phyloP scores from a whole-genome alignment of 257 asterid genomes.

The Agastache rugosa region DNA sequence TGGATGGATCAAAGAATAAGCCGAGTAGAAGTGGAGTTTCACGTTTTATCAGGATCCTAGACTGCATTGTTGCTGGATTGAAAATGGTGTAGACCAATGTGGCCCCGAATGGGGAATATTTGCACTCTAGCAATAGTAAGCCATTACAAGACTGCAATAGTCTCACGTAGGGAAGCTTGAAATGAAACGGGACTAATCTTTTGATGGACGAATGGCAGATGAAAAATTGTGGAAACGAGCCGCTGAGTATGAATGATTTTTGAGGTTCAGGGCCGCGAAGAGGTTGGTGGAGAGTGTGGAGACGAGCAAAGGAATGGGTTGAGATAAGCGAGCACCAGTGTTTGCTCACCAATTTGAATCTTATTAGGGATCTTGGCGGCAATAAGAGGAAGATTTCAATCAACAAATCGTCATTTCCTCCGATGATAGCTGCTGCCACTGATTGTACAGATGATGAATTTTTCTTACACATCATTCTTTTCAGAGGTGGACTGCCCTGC shows the following conservation, averaged over 20 bases:
- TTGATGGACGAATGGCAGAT: not conserved
- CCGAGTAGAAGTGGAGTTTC: not conserved
- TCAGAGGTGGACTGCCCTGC: not conserved
- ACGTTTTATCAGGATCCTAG: not conserved
- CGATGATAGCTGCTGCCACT: conserved; percentile 2
- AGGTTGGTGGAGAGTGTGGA: conserved; percentile 3
- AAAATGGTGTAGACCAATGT: not conserved
- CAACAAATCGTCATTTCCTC: conserved; percentile 20
- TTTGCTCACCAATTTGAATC: conserved; percentile 18
- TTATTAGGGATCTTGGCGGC: conserved; percentile 27
- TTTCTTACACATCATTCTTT: not conserved
- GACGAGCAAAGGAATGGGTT: not conserved
- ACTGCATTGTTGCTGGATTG: not conserved
- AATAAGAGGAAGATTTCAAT: conserved; percentile 16
- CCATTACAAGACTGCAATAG: not conserved
- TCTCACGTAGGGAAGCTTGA: not conserved
- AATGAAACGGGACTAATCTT: not conserved
- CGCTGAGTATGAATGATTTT: conserved; percentile 8
- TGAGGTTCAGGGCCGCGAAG: conserved; percentile 9
- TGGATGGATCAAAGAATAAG: conserved; percentile 17
- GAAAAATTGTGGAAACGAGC: not conserved
- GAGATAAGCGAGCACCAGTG: conserved; percentile 28
- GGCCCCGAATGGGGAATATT: not conserved
- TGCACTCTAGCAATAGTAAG: not conserved
- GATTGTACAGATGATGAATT: not conserved